Evolutionary conservation across 768 basidiomycete genomes (phyloP).

Genomic region (Lactarius sp.): DNA sequence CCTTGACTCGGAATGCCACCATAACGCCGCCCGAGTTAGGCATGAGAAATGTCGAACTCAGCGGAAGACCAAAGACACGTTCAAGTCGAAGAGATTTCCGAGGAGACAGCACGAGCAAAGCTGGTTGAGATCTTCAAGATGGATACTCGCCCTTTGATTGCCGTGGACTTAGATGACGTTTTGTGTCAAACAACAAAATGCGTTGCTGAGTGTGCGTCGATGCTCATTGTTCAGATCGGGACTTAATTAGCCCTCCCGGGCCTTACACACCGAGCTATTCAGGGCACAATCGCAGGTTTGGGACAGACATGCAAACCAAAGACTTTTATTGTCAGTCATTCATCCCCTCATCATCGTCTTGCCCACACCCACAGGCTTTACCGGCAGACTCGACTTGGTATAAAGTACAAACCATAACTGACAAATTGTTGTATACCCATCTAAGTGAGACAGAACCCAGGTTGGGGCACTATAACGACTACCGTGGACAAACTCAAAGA

Average conservation of each 20-base stretch:
- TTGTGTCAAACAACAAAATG: slow-evolving; percentile 21
- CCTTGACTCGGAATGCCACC: background rate
- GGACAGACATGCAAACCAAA: slow-evolving; percentile 20
- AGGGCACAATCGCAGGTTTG: slow-evolving; percentile 24
- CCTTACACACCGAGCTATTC: background rate
- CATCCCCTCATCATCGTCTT: background rate
- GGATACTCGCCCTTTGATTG: slow-evolving; percentile 5
- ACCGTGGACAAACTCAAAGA: slow-evolving; percentile 18
- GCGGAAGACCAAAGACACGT: background rate
- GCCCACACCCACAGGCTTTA: background rate
- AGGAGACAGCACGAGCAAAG: slow-evolving; percentile 1
- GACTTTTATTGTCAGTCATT: slow-evolving; percentile 21
- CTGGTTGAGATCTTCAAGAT: background rate
- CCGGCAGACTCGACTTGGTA: slow-evolving; percentile 22
- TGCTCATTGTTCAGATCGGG: background rate
- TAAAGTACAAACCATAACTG: slow-evolving; percentile 5
- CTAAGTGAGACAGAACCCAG: slow-evolving; percentile 19
- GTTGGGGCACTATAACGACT: slow-evolving; percentile 21
- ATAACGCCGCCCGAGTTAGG: background rate
- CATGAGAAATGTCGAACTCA: background rate
- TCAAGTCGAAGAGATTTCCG: background rate
- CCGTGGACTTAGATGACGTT: slow-evolving; percentile 22
- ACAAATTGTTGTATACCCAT: background rate
- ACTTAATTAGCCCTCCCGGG: background rate
- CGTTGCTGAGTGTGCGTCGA: slow-evolving; percentile 19